Percentiles rank a stretch among this genome's conserved stretches.
Conservation (phyloP, 2,329 filamentous ascomycete species). For the Trichoderma pleuroti region DNA sequence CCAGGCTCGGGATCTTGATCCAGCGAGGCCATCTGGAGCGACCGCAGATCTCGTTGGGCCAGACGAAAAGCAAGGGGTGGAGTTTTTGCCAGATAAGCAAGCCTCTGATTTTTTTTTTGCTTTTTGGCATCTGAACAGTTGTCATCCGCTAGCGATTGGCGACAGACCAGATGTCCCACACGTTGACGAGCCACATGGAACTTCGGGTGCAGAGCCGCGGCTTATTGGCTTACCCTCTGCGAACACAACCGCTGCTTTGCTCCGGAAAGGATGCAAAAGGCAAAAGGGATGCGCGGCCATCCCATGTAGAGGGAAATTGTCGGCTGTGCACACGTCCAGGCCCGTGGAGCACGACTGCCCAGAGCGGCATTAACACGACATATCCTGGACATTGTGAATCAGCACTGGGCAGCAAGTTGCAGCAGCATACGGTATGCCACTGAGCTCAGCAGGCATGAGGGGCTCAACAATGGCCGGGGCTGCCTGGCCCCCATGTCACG, state of each 20-base stretch:
- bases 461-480: slow-evolving; percentile 6
- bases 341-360: not conserved
- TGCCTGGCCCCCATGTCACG: not conserved
- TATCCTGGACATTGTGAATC: not conserved
- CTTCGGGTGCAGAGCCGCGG: not conserved
- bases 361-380: not conserved
- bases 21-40: slow-evolving; percentile 1
- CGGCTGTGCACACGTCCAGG: not conserved
- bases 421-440: not conserved
- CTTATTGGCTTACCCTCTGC: not conserved
- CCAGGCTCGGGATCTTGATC: not conserved
- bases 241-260: not conserved
- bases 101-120: not conserved
- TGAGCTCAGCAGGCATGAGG: slow-evolving; percentile 4
- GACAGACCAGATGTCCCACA: not conserved
- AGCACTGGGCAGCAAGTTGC: not conserved
- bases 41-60: slow-evolving; percentile 15
- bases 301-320: not conserved
- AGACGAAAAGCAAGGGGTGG: not conserved
- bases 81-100: slow-evolving; percentile 15
- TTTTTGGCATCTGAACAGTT: not conserved
- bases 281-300: slow-evolving; percentile 8
- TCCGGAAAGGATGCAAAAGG: not conserved
- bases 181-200: not conserved
- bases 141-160: not conserved